Conservation (phyloP, 2,329 filamentous ascomycete genomes). For the Plenodomus tracheiphilus region DNA sequence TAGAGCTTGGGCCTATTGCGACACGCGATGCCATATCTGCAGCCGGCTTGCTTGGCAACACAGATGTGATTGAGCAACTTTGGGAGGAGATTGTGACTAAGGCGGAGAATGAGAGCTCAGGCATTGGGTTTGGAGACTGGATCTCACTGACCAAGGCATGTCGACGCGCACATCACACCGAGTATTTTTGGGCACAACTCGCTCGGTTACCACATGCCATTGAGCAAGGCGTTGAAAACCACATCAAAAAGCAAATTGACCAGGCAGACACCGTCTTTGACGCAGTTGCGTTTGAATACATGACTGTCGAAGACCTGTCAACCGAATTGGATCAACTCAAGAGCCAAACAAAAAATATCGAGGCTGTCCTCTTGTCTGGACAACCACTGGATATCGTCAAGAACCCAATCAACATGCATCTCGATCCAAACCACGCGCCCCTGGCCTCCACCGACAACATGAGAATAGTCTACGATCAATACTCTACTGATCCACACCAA, state of each 20-base stretch:
- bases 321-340: slow-evolving; percentile 24
- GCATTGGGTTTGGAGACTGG: slow-evolving; percentile 37
- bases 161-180: slow-evolving; percentile 18
- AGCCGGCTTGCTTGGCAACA: slow-evolving; percentile 31
- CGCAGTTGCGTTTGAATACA: slow-evolving; percentile 6
- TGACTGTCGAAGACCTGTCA: slow-evolving; percentile 19
- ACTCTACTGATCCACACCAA: slow-evolving; percentile 47
- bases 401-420: slow-evolving; percentile 43
- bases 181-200: slow-evolving; percentile 33
- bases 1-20: slow-evolving; percentile 26
- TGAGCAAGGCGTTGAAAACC: slow-evolving; percentile 10
- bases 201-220: slow-evolving; percentile 29
- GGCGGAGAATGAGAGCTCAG: slow-evolving; percentile 24
- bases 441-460: slow-evolving; percentile 34
- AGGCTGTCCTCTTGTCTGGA: slow-evolving; percentile 36
- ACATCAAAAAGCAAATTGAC: slow-evolving; percentile 11
- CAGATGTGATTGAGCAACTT: slow-evolving; percentile 29
- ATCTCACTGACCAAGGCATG: slow-evolving; percentile 38
- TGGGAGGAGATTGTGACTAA: slow-evolving; percentile 31
- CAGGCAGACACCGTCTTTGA: slow-evolving; percentile 1
- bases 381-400: slow-evolving; percentile 40
- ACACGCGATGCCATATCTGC: slow-evolving; percentile 30
- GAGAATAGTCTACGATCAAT: slow-evolving; percentile 49
- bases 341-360: slow-evolving; percentile 30
- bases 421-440: slow-evolving; percentile 29